Evolutionary conservation across 108 stramenopile genomes (phyloP), one percentile per base, ranked within the genome.

Genomic region (Nannochloropsis salina): DNA sequence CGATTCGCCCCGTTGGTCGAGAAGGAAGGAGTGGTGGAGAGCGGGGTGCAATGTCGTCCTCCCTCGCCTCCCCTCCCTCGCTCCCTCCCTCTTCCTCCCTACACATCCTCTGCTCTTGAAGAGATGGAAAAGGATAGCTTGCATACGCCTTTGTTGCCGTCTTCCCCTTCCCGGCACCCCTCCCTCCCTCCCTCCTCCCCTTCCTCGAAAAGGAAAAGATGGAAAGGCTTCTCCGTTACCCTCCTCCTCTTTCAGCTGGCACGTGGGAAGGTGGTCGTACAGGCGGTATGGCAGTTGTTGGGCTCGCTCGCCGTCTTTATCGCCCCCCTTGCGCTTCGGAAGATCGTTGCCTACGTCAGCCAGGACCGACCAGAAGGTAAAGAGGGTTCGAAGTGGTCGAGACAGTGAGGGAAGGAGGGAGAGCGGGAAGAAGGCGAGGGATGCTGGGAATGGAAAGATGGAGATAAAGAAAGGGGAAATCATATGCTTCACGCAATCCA

Each of bases 301-400:
- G 88, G 84, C n/a, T 84, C 88, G 20, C 84, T 88, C 43, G 82
- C 85, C n/a, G 88, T 84, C 81, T 88, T 88, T 47, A 41, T 84
- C 61, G 47, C 85, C 51, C 81, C 88, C 42, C 80, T 88, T 41
- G 88, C 88, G 15, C 82, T 88, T 84, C 84, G 84, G 85, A 84
- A 85, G 82, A 88, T 88, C 82, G 84, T 88, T 22, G 88, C 85
- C 47, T 88, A 85, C 44, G 84, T 88, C 44, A 44, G 84, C 31
- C 12, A 41, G 43, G 85, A 88, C 84, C 11, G 45, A 12, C 84
- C 81, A 31, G 88, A 81, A 6, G 81, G 41, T n/a, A 84, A 81
- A 3, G 44, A 83, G 20, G 83, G 47, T 12, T 10, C 47, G 47
- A 51, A 15, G 47, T 10, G 15, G 47, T 10, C 10, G 47, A 51